Evolutionary conservation across 768 basidiomycete genomes (phyloP).

Genomic region (Auriscalpium orientale): DNA sequence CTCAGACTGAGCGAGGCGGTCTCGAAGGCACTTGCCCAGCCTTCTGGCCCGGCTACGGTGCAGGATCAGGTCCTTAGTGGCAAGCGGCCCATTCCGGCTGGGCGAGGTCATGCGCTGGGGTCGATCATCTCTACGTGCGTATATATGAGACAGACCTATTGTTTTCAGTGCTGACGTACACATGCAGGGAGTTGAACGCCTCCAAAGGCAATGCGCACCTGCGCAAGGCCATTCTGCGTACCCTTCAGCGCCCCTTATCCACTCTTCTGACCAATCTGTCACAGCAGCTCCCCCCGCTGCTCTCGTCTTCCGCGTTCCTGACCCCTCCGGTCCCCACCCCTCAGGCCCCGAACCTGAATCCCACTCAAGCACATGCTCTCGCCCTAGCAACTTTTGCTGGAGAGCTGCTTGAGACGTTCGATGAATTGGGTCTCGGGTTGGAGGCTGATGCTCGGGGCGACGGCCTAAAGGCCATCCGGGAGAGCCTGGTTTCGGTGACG

Average conservation of each 20-base stretch:
- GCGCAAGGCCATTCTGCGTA: conserved; percentile 61
- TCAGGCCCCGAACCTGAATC: conserved; percentile 46
- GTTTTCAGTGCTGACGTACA: background rate
- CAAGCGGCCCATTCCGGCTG: conserved; percentile 64
- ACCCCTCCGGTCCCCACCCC: conserved; percentile 41
- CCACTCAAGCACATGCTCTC: conserved; percentile 66
- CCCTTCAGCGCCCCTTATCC: conserved; percentile 69
- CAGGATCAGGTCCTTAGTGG: conserved; percentile 49
- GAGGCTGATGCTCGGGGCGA: conserved; percentile 59
- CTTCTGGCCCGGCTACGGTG: conserved; percentile 42
- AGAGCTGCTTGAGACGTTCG: conserved; percentile 66
- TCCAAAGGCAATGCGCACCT: conserved; percentile 57
- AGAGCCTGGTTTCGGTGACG: conserved; percentile 61
- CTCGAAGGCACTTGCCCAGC: conserved; percentile 65
- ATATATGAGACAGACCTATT: background rate
- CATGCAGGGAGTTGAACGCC: conserved; percentile 60
- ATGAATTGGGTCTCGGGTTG: conserved; percentile 53
- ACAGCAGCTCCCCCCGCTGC: conserved; percentile 53
- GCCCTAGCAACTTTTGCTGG: conserved; percentile 63
- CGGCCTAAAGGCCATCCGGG: conserved; percentile 60
- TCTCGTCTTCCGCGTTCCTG: conserved; percentile 59
- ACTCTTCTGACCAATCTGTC: conserved; percentile 68
- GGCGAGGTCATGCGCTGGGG: conserved; percentile 63
- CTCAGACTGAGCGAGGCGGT: conserved; percentile 78
- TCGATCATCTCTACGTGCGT: conserved; percentile 65